Conservation (phyloP, 306 rosid genomes). For the Urtica urens region DNA sequence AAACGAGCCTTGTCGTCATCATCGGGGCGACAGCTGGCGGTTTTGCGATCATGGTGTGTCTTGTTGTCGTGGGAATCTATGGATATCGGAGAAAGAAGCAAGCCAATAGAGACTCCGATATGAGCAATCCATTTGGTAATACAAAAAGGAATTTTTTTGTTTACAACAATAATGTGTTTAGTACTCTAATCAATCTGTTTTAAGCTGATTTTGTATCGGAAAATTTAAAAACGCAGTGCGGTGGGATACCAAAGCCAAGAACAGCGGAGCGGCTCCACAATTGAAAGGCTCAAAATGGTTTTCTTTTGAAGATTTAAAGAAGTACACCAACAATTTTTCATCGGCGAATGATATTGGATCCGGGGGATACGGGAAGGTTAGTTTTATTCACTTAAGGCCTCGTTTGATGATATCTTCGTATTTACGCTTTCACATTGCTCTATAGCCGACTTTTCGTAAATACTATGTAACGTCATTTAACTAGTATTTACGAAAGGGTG, state of each 20-base stretch:
- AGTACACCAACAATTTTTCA: constrained; percentile 44
- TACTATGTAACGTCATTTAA: too few species aligned
- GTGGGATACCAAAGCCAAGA: constrained; percentile 29
- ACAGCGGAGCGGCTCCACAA: constrained; percentile 32
- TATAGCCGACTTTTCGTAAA: background rate
- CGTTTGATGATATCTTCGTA: background rate
- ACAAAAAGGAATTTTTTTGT: background rate
- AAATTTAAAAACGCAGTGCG: constrained; percentile 27
- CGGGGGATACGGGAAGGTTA: constrained; percentile 82
- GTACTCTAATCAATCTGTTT: constrained; percentile 6
- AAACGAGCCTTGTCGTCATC: constrained; percentile 28
- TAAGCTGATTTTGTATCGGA: too few species aligned
- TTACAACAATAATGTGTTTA: too few species aligned
- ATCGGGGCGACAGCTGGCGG: constrained; percentile 64
- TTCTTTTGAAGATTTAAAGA: constrained; percentile 56
- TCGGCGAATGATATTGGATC: constrained; percentile 37
- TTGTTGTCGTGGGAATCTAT: constrained; percentile 37
- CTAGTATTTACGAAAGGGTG: too few species aligned
- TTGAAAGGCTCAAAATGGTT: constrained; percentile 59
- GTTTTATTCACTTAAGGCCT: too few species aligned
- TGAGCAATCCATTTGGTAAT: constrained; percentile 32
- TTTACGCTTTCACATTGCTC: background rate
- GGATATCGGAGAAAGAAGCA: constrained; percentile 39
- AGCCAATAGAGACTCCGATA: constrained; percentile 27
- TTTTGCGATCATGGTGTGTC: constrained; percentile 26